A percentile compares a stretch with the other conserved stretches of the same genome.
These are phyloP conservation scores for Quercus aquifolioides DNA, from an alignment of 306 rosid species.

Conservation along the genomic window DNA sequence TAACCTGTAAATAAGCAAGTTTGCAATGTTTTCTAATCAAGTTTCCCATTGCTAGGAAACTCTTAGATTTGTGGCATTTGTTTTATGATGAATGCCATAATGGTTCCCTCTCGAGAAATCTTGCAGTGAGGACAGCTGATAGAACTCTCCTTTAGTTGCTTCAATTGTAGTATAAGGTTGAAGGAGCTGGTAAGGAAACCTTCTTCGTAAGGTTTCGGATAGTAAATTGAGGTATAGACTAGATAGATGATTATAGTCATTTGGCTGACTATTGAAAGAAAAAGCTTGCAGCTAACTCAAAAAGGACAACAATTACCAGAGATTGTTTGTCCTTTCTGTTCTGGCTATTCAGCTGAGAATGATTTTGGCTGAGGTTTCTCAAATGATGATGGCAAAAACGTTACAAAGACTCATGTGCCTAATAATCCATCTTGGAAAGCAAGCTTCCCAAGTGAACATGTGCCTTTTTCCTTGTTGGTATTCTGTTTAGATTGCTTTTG, in stretches of 20 bases:
- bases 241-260: not conserved
- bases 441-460: not conserved
- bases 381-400: not conserved
- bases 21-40: not conserved
- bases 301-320: too few relatives aligned
- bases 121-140: not conserved
- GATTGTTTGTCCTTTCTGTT: too few relatives aligned
- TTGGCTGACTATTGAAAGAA: not conserved
- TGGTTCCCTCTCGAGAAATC: not conserved
- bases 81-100: not conserved
- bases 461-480: not conserved
- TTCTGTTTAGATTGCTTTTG: too few relatives aligned
- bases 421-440: not conserved
- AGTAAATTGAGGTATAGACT: not conserved
- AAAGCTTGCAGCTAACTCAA: not conserved
- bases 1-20: slow-evolving; percentile 20
- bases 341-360: too few relatives aligned
- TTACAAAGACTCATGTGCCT: not conserved
- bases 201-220: not conserved
- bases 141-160: not conserved
- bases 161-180: not conserved
- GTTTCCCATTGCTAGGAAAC: not conserved
- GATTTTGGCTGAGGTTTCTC: not conserved
- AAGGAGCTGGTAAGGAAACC: not conserved
- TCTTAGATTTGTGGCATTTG: not conserved